Evolutionary conservation across 768 basidiomycete genomes (phyloP), one percentile per base, ranked within the genome.

Genomic region (Multifurca ochricompacta): DNA sequence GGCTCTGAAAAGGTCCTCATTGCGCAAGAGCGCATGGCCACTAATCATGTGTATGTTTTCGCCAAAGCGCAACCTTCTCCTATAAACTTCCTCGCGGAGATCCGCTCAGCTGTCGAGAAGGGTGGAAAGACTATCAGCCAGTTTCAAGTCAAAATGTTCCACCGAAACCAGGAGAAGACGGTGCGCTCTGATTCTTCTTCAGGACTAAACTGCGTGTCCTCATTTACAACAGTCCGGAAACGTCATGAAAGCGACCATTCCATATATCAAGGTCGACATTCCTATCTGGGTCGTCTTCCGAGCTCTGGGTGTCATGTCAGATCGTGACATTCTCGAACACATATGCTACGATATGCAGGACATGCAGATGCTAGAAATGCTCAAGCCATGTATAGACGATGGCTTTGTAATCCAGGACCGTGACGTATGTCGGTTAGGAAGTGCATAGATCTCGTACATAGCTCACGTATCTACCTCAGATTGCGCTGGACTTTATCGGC

Each of bases 1-100:
- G 96, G 96, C 11, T 98, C 96, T 2, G 96, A 99, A 69, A 99
- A 99, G 70, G 96, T 99, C n/a, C 77, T 99, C 58, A 99, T 99
- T 69, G 96, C 96, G 1, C 96, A 99, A 69, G 96, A 99, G 69
- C 84, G 96, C 48, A 98, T 98, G 94, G 95, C 96, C 9, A 94
- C 92, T 21, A 99, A 99, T 72, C 94, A 96, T 65, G 96, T 99
- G 61, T 99, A 98, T 70, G 93, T 97, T 48, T 99, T 99, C 65
- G 92, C 94, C 48, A 99, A 98, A 71, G 91, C 91, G 0, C 91
- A 95, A 62, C 94, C 95, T 3, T 94, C 92, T 16, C 93, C 94
- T 1, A 89, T 96, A 63, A 91, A 84, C 60, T 96, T 95, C 71
- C 79, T 97, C 39, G 92, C 96, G 34, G 94, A 98, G 69, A 96